phyloP scores from a whole-genome alignment of 176 grass and related monocot species.

The Musa troglodytarum region DNA sequence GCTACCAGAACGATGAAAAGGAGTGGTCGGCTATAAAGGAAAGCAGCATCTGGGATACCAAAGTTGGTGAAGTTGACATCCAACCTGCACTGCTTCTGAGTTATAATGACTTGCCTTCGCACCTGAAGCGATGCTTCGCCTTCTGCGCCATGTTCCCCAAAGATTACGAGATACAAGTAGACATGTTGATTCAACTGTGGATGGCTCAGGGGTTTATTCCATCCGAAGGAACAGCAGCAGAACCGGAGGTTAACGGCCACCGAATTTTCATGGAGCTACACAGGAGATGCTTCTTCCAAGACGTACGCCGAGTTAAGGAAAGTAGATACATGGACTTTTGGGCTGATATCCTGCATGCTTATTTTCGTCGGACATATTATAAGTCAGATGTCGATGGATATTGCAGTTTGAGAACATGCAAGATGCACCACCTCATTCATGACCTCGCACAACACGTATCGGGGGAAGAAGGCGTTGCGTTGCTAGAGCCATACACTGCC shows the following conservation, averaged over 20 bases:
- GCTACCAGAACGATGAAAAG: neutral
- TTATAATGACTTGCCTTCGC: slow-evolving; percentile 23
- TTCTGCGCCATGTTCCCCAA: slow-evolving; percentile 27
- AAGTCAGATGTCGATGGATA: no score
- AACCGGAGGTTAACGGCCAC: slow-evolving; percentile 8
- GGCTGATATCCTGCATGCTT: neutral
- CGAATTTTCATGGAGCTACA: slow-evolving; percentile 15
- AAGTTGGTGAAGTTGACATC: neutral
- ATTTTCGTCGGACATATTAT: neutral
- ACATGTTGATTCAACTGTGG: slow-evolving; percentile 28
- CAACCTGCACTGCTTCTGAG: slow-evolving; percentile 11
- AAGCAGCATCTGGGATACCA: slow-evolving; percentile 14
- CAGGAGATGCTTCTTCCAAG: slow-evolving; percentile 25
- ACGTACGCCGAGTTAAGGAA: neutral
- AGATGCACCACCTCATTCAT: slow-evolving; percentile 24
- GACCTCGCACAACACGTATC: slow-evolving; percentile 22
- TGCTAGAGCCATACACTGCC: neutral
- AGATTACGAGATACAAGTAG: slow-evolving; percentile 15
- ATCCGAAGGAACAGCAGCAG: neutral
- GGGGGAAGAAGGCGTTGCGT: neutral
- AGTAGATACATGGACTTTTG: neutral
- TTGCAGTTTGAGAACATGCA: neutral
- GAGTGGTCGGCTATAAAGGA: slow-evolving; percentile 7
- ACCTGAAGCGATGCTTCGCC: slow-evolving; percentile 24
- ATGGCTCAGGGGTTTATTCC: slow-evolving; percentile 28